Percentiles rank a stretch among this genome's conserved stretches.
Conservation (phyloP, 129 eudicot species). For the Kitagawia praeruptora region DNA sequence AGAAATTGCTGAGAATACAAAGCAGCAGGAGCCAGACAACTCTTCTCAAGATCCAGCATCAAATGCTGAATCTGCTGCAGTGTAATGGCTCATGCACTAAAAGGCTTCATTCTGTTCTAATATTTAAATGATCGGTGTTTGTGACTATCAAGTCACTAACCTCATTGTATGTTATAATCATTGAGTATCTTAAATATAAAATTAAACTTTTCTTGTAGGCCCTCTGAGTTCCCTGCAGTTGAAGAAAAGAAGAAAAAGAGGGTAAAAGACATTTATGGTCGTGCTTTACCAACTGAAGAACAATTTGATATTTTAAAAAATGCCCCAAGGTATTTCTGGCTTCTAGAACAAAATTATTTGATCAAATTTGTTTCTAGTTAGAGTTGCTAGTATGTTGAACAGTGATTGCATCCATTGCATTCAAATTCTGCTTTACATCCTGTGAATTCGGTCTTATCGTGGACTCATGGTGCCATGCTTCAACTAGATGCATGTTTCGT, state of each 20-base stretch:
- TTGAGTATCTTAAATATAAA: background rate
- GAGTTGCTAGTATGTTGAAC: background rate
- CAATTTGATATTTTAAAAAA: constrained; percentile 88
- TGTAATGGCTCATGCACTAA: constrained; percentile 20
- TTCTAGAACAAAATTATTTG: background rate
- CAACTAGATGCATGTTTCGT: background rate
- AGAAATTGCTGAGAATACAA: constrained; percentile 66
- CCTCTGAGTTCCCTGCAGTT: constrained; percentile 31
- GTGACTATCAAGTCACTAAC: constrained; percentile 1
- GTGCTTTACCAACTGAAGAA: constrained; percentile 87
- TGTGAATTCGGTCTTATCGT: background rate
- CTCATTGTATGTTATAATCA: background rate
- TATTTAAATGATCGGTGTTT: constrained; percentile 10
- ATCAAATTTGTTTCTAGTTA: background rate
- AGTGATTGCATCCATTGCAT: background rate
- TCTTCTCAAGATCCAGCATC: constrained; percentile 37
- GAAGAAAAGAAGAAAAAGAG: constrained; percentile 64
- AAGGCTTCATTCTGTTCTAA: background rate
- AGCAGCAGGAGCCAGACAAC: constrained; percentile 24
- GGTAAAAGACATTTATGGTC: constrained; percentile 90
- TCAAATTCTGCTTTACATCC: background rate
- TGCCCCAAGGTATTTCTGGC: constrained; percentile 57
- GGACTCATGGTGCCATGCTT: background rate
- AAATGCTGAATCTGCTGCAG: constrained; percentile 43
- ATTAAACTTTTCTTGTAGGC: constrained; percentile 32